Evolutionary conservation across 331 rosid species (phyloP).

Genomic region (Phaseolus coccineus): DNA sequence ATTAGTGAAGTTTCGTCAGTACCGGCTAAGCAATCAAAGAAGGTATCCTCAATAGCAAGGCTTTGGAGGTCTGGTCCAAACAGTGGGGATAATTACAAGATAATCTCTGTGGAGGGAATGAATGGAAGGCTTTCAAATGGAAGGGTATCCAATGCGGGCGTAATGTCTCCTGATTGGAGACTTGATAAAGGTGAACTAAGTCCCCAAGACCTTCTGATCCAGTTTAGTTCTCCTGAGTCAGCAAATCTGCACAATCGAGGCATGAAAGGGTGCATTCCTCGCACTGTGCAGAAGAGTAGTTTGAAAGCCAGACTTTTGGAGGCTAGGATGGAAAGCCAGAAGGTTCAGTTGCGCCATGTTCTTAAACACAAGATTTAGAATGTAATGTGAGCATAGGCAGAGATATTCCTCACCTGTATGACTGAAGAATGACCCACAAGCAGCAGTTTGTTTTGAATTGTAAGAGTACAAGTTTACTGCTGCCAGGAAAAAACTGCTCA

Average conservation of each 20-base stretch:
- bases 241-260: constrained; percentile 70
- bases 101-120: constrained; percentile 75
- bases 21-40: constrained; percentile 73
- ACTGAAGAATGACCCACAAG: constrained; percentile 34
- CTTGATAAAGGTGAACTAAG: constrained; percentile 63
- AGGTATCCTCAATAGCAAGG: constrained; percentile 78
- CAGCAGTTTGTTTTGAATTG: constrained; percentile 46
- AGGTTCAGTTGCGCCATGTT: constrained; percentile 85
- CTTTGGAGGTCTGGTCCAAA: constrained; percentile 87
- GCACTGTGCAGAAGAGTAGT: constrained; percentile 70
- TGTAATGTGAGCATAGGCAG: constrained; percentile 42
- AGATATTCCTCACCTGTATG: constrained; percentile 39
- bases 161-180: constrained; percentile 77
- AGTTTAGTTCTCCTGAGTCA: constrained; percentile 82
- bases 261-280: constrained; percentile 87
- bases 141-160: constrained; percentile 69
- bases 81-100: constrained; percentile 74
- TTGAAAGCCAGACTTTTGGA: constrained; percentile 89
- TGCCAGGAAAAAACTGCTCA: constrained; percentile 46
- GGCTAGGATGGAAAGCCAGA: constrained; percentile 90
- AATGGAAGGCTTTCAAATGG: constrained; percentile 83
- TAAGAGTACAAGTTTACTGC: constrained; percentile 37
- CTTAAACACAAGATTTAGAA: constrained; percentile 79
- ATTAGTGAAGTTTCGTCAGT: constrained; percentile 74
- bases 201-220: constrained; percentile 73